Evolutionary conservation across 2,329 filamentous ascomycete genomes (phyloP).

Genomic region (Penicillium decumbens): DNA sequence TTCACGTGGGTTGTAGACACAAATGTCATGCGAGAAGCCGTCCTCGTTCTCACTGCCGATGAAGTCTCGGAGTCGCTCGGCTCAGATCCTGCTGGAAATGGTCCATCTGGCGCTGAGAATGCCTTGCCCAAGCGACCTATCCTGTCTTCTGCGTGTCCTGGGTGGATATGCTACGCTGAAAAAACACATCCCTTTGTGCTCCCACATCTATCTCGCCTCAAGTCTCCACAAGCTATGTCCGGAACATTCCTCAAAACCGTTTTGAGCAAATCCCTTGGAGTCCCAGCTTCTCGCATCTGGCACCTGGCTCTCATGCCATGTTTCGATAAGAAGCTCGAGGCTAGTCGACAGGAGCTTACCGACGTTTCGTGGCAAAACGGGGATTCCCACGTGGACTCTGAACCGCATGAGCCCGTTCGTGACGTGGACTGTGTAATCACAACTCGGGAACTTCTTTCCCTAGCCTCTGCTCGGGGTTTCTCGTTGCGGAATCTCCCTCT

Average conservation of each 20-base stretch:
- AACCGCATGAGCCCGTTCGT: conserved; percentile 53
- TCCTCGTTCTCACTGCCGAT: conserved; percentile 72
- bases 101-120: conserved; percentile 6
- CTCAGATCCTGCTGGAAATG: not conserved
- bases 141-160: conserved; percentile 85
- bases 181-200: conserved; percentile 95
- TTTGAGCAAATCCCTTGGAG: conserved; percentile 65
- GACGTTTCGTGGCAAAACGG: conserved; percentile 62
- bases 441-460: conserved; percentile 85
- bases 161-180: conserved; percentile 98
- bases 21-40: conserved; percentile 74
- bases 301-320: conserved; percentile 96
- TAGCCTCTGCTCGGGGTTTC: conserved; percentile 74
- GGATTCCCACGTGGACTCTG: conserved; percentile 29
- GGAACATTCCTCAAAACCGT: conserved; percentile 87
- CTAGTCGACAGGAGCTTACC: conserved; percentile 86
- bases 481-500: conserved; percentile 69
- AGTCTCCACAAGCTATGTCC: conserved; percentile 87
- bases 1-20: conserved; percentile 93
- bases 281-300: conserved; percentile 79
- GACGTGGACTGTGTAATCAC: conserved; percentile 99
- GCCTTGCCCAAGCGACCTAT: conserved; percentile 40
- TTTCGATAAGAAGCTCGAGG: conserved; percentile 98
- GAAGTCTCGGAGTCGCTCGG: conserved; percentile 55
- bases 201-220: conserved; percentile 82